phyloP scores from a whole-genome alignment of 1,284 basidiomycete genomes.

The Ganoderma lucidum region DNA sequence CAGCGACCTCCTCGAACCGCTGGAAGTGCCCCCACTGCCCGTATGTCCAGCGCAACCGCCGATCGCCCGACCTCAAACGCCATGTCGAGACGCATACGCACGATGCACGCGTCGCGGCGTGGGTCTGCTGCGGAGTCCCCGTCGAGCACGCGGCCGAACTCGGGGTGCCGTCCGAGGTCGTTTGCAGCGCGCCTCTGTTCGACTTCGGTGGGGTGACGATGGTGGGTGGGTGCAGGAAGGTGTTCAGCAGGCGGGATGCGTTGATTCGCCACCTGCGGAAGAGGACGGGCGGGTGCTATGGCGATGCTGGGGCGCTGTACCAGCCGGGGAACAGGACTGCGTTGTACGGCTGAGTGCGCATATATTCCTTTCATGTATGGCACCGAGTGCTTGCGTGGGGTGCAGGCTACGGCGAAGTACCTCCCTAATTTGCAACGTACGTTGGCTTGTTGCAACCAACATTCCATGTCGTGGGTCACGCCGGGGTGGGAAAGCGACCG shows the following conservation, averaged over 20 bases:
- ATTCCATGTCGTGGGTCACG: background rate
- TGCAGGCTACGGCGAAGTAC: background rate
- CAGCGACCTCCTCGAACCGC: background rate
- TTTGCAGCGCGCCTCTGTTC: background rate
- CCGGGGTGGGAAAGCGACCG: background rate
- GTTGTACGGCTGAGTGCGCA: background rate
- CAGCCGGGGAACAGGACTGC: conserved; percentile 8
- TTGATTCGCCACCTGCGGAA: conserved; percentile 63
- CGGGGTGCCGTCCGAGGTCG: conserved; percentile 5
- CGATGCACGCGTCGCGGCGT: conserved; percentile 36
- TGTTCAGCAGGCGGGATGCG: conserved; percentile 63
- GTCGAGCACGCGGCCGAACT: background rate
- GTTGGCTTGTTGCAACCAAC: background rate
- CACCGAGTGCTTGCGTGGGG: background rate
- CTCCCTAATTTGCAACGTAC: too few relatives aligned
- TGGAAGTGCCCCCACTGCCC: conserved; percentile 25
- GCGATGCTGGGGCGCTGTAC: conserved; percentile 29
- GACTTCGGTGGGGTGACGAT: conserved; percentile 31
- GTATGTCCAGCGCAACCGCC: conserved; percentile 47
- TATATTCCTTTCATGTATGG: background rate
- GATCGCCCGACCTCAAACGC: conserved; percentile 61
- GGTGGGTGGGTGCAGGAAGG: conserved; percentile 55
- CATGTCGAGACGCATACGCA: conserved; percentile 61
- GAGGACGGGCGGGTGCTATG: conserved; percentile 50
- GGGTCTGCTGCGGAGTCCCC: conserved; percentile 18